Evolutionary conservation across 2,329 filamentous ascomycete genomes (phyloP).

Genomic region (Cadophora sp.): DNA sequence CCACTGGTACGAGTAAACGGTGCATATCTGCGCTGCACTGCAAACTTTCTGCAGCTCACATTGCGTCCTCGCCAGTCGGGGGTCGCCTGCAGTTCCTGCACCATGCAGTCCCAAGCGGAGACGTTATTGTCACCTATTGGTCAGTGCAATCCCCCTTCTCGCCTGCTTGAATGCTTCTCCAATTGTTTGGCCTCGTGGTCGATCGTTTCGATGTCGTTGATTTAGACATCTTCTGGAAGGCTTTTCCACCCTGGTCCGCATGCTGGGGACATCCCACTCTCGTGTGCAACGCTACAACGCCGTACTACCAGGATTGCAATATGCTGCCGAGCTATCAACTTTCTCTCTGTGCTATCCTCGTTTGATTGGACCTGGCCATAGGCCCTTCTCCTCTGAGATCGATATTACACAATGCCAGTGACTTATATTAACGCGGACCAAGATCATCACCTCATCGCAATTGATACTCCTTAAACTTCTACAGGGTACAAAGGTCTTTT

Average conservation of each 20-base stretch:
- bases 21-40: conserved; percentile 6
- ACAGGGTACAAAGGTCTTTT: neutral
- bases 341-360: neutral
- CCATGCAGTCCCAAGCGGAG: conserved; percentile 39
- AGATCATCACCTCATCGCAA: neutral
- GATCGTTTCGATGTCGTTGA: conserved; percentile 38
- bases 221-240: conserved; percentile 30
- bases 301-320: neutral
- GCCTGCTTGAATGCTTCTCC: conserved; percentile 28
- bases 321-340: conserved; percentile 2
- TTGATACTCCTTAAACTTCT: neutral
- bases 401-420: neutral
- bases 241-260: conserved; percentile 6
- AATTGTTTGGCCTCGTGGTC: conserved; percentile 37
- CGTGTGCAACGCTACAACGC: neutral
- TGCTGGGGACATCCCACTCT: conserved; percentile 11
- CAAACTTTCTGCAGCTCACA: conserved; percentile 19
- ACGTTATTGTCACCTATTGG: conserved; percentile 40
- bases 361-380: neutral
- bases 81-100: conserved; percentile 19
- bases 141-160: conserved; percentile 33
- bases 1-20: neutral
- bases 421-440: neutral
- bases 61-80: conserved; percentile 12
- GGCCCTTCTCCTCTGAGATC: neutral